Evolutionary conservation across 331 rosid genomes (phyloP).

Genomic region (Saraca asoca): DNA sequence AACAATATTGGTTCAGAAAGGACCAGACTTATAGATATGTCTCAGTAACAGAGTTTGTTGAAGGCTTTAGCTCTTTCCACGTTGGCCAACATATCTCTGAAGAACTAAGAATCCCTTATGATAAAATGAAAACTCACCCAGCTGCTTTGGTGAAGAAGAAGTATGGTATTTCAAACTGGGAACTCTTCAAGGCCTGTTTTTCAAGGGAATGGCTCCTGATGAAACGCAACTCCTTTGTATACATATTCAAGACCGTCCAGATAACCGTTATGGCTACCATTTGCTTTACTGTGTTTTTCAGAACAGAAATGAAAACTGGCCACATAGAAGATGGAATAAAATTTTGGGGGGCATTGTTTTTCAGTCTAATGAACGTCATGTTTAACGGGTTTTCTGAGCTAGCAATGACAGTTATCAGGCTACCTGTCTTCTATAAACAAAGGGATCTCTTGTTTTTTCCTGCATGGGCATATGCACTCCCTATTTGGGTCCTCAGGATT

Average conservation of each 20-base stretch:
- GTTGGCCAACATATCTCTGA: conserved; percentile 29
- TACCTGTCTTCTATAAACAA: conserved; percentile 46
- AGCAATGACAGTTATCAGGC: conserved; percentile 36
- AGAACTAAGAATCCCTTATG: conserved; percentile 36
- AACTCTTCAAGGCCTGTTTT: conserved; percentile 44
- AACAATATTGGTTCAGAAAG: conserved; percentile 37
- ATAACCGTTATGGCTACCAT: conserved; percentile 36
- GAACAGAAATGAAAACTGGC: conserved; percentile 41
- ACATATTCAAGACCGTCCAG: conserved; percentile 43
- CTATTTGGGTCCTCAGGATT: conserved; percentile 40
- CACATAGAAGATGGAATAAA: conserved; percentile 37
- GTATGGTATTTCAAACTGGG: conserved; percentile 37
- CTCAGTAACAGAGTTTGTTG: conserved; percentile 31
- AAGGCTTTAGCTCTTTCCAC: conserved; percentile 20
- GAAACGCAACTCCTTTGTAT: conserved; percentile 34
- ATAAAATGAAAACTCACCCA: conserved; percentile 30
- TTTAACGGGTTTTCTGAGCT: conserved; percentile 46
- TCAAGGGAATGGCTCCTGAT: conserved; percentile 47
- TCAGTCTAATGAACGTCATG: conserved; percentile 39
- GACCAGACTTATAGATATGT: conserved; percentile 33
- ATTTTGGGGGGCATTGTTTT: conserved; percentile 43
- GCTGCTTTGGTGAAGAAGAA: conserved; percentile 36
- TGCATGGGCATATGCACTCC: conserved; percentile 41
- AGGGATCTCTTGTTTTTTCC: conserved; percentile 42
- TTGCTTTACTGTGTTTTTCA: conserved; percentile 35